A percentile compares a stretch with the other conserved stretches of the same genome.
These are phyloP conservation scores for Cystobasidium pallidum DNA, from an alignment of 1,284 basidiomycete species.

Conservation along the genomic window DNA sequence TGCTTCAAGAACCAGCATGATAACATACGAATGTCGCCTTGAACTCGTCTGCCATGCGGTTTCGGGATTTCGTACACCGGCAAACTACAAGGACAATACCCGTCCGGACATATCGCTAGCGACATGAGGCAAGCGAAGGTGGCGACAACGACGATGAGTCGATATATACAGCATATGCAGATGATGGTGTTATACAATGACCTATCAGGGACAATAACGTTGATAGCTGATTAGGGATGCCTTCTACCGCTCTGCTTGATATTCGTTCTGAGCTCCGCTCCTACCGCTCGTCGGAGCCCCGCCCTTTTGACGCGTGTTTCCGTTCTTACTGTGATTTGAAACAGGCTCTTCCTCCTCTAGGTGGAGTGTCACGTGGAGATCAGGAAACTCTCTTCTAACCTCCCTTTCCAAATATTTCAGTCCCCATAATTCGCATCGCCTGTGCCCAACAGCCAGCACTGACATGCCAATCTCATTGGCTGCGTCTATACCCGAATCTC, in stretches of 20 bases:
- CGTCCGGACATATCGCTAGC: too few species aligned
- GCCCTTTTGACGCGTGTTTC: not conserved
- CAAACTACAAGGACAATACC: not conserved
- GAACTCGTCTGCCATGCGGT: constrained; percentile 33
- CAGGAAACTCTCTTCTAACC: constrained; percentile 1
- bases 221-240: too few species aligned
- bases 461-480: constrained; percentile 16
- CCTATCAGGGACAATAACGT: too few species aligned
- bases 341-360: constrained; percentile 24
- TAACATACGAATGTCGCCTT: constrained; percentile 18
- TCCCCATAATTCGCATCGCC: constrained; percentile 38
- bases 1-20: not conserved
- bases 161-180: not conserved
- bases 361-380: not conserved
- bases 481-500: constrained; percentile 32
- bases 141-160: not conserved
- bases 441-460: constrained; percentile 36
- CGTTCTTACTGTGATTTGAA: not conserved
- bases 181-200: not conserved
- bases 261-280: too few species aligned
- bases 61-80: not conserved
- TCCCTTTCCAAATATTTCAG: constrained; percentile 18
- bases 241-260: too few species aligned
- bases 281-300: too few species aligned
- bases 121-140: not conserved